These are phyloP conservation scores for Neoascochyta sp. DNA, from an alignment of 2,329 filamentous ascomycete genomes.

Conservation along the genomic window DNA sequence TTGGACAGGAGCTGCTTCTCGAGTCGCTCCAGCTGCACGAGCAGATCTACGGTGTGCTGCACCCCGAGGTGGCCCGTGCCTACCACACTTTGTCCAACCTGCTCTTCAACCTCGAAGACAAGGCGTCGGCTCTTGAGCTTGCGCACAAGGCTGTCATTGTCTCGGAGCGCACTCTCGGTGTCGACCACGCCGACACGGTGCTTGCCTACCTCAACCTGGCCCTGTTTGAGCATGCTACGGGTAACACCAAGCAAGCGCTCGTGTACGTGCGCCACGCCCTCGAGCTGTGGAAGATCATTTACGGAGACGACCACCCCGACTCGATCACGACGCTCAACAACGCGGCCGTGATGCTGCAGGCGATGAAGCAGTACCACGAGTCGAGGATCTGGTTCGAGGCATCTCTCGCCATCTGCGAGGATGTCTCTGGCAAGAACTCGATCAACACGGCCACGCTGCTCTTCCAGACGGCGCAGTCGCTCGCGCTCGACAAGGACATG, in stretches of 20 bases:
- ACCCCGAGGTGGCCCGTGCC: constrained; percentile 90
- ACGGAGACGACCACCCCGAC: constrained; percentile 88
- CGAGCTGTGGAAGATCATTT: constrained; percentile 95
- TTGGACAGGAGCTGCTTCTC: constrained; percentile 92
- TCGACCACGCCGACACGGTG: constrained; percentile 91
- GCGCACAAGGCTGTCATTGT: constrained; percentile 96
- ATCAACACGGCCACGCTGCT: constrained; percentile 91
- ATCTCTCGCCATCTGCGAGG: constrained; percentile 82
- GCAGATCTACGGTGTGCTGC: constrained; percentile 96
- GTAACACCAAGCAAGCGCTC: constrained; percentile 84
- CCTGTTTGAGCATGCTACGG: constrained; percentile 86
- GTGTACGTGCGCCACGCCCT: constrained; percentile 88
- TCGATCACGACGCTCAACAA: constrained; percentile 99
- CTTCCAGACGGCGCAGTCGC: constrained; percentile 93
- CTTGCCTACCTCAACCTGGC: constrained; percentile 94
- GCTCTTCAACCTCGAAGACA: constrained; percentile 97
- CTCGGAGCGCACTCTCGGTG: constrained; percentile 85
- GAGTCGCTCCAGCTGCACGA: constrained; percentile 95
- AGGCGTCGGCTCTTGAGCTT: constrained; percentile 89
- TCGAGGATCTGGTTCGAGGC: constrained; percentile 96
- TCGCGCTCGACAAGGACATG: constrained; percentile 92
- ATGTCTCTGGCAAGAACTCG: constrained; percentile 81
- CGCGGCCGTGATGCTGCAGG: constrained; percentile 95
- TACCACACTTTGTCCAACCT: constrained; percentile 95
- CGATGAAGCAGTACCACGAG: constrained; percentile 89